Evolutionary conservation across 441 rosid genomes (phyloP), one percentile per base, ranked within the genome.

Genomic region (Aquilaria agallochum): DNA sequence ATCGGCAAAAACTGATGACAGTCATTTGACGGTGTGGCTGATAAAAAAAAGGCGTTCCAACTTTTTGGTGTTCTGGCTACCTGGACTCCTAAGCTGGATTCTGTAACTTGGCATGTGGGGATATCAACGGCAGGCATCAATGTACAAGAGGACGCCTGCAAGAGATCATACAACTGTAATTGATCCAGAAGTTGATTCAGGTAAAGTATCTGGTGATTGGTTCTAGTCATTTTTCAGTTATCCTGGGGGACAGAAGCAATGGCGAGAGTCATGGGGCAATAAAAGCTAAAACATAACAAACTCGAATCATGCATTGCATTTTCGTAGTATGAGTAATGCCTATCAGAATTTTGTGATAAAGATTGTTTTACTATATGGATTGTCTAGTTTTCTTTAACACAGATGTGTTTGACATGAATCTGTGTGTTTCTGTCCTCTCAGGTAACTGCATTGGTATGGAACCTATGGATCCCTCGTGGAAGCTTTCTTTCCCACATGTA

Each of bases 391-490:
- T 50, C 50, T 14, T 15, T 44, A 56, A 31, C 7, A 20, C 5
- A 42, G 20, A 9, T 60, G 53, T 10, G 51, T 53, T 71, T 61
- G 65, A 56, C 53, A 67, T 34, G 60, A 7, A 36, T 58, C 64
- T 51, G 54, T 73, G 46, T 74, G 36, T 58, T 75, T 68, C 68
- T 85, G 95, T 67, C 72, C 80, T 63, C 58, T 56, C 66, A 51
- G 80, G 67, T 76, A 67, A 75, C 42, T 58, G 12, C 70, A 30
- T 53, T 47, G 85, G 75, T 60, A 34, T 62, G 31, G 80, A 79
- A 69, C 56, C 74, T 58, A 66, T 84, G 20, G 79, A 80, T 72
- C 95, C 92, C 64, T 74, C 87, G 7, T 88, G 95, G 92, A 76
- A 55, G 73, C 80, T 65, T 51, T 80, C 91, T 11, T 62, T 83